Evolutionary conservation across 2,329 filamentous ascomycete species (phyloP).

Genomic region (Simplicillium aogashimaense): DNA sequence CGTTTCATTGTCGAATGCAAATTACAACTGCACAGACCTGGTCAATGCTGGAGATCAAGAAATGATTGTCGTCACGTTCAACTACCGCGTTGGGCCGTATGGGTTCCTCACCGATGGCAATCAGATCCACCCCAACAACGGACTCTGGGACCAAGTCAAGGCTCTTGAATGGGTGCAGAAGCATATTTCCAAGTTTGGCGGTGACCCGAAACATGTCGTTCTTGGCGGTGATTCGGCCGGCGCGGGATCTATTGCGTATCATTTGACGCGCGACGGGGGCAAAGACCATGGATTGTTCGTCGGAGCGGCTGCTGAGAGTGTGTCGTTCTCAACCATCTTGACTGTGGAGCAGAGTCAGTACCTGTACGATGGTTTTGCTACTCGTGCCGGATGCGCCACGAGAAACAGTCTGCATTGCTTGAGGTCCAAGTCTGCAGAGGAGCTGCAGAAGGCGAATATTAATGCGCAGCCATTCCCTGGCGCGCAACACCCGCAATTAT

Average conservation of each 20-base stretch:
- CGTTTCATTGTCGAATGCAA: constrained; percentile 27
- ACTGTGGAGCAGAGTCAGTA: constrained; percentile 32
- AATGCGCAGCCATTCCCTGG: constrained; percentile 11
- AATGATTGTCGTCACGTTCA: constrained; percentile 58
- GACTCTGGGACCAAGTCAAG: constrained; percentile 55
- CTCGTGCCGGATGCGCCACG: constrained; percentile 22
- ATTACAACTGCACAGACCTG: constrained; percentile 47
- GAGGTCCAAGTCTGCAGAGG: constrained; percentile 20
- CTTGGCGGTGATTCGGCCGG: constrained; percentile 57
- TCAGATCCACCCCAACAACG: constrained; percentile 41
- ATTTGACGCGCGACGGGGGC: not conserved
- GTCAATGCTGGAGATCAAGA: constrained; percentile 36
- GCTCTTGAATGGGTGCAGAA: constrained; percentile 56
- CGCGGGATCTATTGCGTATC: not conserved
- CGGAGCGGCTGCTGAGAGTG: constrained; percentile 31
- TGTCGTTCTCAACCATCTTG: constrained; percentile 33
- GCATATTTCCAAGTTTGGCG: constrained; percentile 53
- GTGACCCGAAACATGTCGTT: constrained; percentile 53
- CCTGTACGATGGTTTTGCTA: constrained; percentile 32
- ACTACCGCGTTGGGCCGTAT: constrained; percentile 62
- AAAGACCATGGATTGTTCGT: constrained; percentile 33
- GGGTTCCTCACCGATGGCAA: constrained; percentile 54
- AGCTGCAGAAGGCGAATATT: constrained; percentile 24
- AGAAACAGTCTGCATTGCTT: constrained; percentile 28
- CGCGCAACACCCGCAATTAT: constrained; percentile 20